Conservation (phyloP, 441 rosid species). For the Eutrema salsugineum region DNA sequence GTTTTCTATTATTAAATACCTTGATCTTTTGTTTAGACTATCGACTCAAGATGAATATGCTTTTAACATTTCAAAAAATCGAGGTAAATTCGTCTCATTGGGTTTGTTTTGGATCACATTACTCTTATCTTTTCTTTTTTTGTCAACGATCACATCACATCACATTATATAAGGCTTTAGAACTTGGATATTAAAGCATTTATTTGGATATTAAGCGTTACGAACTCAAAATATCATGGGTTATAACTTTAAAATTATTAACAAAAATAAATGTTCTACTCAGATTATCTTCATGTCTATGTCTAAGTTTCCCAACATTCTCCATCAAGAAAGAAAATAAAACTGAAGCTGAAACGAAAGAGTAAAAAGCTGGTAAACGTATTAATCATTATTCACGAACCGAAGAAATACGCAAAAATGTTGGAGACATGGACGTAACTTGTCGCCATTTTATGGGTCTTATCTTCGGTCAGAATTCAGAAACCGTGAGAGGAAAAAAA, state of each 20-base stretch:
- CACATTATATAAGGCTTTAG: not conserved
- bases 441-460: slow-evolving; percentile 1
- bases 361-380: slow-evolving; percentile 10
- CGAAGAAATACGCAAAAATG: not conserved
- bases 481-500: not conserved
- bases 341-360: not conserved
- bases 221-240: not conserved
- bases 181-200: not conserved
- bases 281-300: not conserved
- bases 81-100: not conserved
- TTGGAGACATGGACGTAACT: not conserved
- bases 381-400: slow-evolving; percentile 15
- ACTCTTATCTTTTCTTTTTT: not conserved
- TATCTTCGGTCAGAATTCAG: not conserved
- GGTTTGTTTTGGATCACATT: not conserved
- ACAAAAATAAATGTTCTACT: not conserved
- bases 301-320: not conserved
- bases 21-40: not conserved
- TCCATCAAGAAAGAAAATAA: not conserved
- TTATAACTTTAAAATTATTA: not conserved
- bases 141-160: slow-evolving; percentile 1
- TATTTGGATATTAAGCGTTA: not conserved
- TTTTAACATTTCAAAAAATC: not conserved
- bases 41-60: not conserved
- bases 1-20: not conserved